Evolutionary conservation across 208 protist genomes (phyloP), one percentile per base, ranked within the genome.

Genomic region (Cochliopodium minus): DNA sequence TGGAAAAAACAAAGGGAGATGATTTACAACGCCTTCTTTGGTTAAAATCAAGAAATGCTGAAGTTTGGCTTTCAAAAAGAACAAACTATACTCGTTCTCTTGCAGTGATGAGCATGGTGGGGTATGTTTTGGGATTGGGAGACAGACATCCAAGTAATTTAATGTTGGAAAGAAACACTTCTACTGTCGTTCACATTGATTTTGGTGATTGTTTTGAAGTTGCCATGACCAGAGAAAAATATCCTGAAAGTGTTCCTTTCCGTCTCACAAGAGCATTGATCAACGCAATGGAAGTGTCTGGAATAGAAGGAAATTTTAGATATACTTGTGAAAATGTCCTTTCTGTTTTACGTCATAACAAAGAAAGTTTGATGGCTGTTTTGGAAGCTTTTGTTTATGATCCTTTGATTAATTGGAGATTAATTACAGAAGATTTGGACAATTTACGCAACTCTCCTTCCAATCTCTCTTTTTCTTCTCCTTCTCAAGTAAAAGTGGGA

Each of bases 181-280:
- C 95, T 54, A 88, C 92, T 28, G 85, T 99, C 22, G 76, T 99
- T 20, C 97, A 99, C 77, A 99, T 99, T 71, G 97, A 99, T 77
- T 99, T 98, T 77, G 97, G 97, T 53, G 96, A 99, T 75, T 99
- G 96, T 69, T 99, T 99, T 65, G 96, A 99, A 70, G 90, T 96
- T 3, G 95, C 95, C 0, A 96, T 97, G 91, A 79, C 88, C 30
- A 73, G 96, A 26, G 83, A 94, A 1, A 86, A 96, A 42, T 98
- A 90, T 71, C 93, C 95, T 4, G 96, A 99, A 74, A 89, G 87
- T 5, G 83, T 99, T n/a, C 96, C 96, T 15, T 99, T 99, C 80
- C 80, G 96, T 23, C 76, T 99, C 6, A 99, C 96, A 23, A 79
- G 94, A 33, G 95, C 99, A 68, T 79, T 99, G 0, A 80, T 96